Conservation (phyloP, 257 asterid genomes). For the Petunia axillaris region DNA sequence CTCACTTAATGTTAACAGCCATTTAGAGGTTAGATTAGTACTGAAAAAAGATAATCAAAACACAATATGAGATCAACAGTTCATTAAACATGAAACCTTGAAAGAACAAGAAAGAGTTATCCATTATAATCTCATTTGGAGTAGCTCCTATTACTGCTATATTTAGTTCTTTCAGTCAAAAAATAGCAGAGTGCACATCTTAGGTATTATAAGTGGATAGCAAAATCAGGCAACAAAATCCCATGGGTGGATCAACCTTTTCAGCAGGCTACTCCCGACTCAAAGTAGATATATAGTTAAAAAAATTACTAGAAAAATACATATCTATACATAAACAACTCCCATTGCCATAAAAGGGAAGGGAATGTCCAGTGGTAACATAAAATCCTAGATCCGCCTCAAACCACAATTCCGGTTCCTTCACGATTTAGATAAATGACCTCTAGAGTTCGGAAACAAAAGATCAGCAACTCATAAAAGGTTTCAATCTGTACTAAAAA, state of each 20-base stretch:
- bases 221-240: not conserved
- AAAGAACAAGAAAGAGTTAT: not conserved
- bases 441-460: not conserved
- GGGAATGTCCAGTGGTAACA: not conserved
- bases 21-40: not conserved
- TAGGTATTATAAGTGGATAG: not conserved
- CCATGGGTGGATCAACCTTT: not conserved
- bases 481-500: not conserved
- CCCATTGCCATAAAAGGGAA: not conserved
- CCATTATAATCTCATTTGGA: not conserved
- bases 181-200: not conserved
- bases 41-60: not conserved
- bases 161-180: not conserved
- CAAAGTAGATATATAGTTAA: not conserved
- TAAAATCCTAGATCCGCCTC: constrained; percentile 5
- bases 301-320: not conserved
- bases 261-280: not conserved
- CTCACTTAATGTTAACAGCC: not conserved
- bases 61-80: not conserved
- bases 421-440: not conserved
- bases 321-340: not conserved
- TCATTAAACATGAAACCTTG: not conserved
- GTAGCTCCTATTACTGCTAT: not conserved
- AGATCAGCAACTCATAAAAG: constrained; percentile 9
- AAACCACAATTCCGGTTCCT: not conserved